phyloP scores from a whole-genome alignment of 768 basidiomycete genomes.

The Mycena haematopus region DNA sequence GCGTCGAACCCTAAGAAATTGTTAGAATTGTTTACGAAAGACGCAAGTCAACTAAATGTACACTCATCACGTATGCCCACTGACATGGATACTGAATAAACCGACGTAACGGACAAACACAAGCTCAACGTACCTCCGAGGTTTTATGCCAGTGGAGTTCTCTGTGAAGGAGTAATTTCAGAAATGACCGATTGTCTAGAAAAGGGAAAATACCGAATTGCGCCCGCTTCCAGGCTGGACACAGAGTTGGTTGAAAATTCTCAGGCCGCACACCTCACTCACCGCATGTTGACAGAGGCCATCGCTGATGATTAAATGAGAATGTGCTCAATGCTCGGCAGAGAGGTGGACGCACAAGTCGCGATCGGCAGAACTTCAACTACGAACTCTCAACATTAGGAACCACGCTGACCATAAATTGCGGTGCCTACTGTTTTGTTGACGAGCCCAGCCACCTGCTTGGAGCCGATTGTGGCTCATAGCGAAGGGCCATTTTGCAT shows the following conservation, averaged over 20 bases:
- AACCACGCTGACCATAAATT: not conserved
- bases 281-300: constrained; percentile 60
- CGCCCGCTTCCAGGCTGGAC: constrained; percentile 48
- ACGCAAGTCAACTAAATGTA: constrained; percentile 2
- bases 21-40: not conserved
- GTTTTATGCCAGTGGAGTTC: constrained; percentile 64
- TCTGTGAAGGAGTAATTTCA: constrained; percentile 32
- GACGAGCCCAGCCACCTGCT: constrained; percentile 65
- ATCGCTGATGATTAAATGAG: constrained; percentile 34
- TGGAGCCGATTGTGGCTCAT: constrained; percentile 63
- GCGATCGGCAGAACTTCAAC: constrained; percentile 58
- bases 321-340: not conserved
- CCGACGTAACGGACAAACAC: not conserved
- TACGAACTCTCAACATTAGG: constrained; percentile 29
- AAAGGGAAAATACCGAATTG: constrained; percentile 45
- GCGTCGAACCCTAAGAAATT: constrained; percentile 48
- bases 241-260: not conserved
- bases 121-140: constrained; percentile 42
- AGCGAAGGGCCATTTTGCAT: constrained; percentile 64
- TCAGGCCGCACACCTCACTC: not conserved
- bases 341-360: constrained; percentile 41
- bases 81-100: constrained; percentile 29
- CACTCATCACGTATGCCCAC: constrained; percentile 58
- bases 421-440: constrained; percentile 52
- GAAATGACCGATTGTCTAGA: not conserved